Percentiles rank a stretch among this genome's conserved stretches.
Conservation (phyloP, 2,329 filamentous ascomycete genomes). For the Cryphonectria parasitica region DNA sequence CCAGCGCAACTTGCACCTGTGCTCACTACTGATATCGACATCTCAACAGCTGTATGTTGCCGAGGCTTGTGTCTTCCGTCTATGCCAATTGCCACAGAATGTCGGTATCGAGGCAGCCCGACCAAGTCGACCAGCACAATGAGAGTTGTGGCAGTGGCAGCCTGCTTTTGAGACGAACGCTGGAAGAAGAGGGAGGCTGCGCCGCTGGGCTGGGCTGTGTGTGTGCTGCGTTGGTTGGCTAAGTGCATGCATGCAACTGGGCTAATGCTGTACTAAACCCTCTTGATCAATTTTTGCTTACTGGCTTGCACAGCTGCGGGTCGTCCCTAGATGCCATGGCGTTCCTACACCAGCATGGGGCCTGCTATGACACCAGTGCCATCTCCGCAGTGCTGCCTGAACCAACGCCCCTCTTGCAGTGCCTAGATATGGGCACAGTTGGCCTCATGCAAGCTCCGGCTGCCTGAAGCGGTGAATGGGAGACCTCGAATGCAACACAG, state of each 20-base stretch:
- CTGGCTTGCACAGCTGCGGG: background rate
- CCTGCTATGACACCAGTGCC: background rate
- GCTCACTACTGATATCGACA: background rate
- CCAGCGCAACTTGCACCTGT: background rate
- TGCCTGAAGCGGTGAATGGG: background rate
- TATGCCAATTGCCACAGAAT: background rate
- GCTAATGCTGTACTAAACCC: background rate
- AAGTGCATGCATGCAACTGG: background rate
- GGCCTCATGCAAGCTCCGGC: background rate
- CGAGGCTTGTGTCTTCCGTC: background rate
- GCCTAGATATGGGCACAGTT: background rate
- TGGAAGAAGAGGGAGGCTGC: background rate
- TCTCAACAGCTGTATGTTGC: background rate
- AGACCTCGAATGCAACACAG: background rate
- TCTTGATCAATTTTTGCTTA: background rate
- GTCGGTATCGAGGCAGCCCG: background rate
- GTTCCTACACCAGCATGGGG: background rate
- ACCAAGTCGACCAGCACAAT: background rate
- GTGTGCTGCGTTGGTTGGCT: background rate
- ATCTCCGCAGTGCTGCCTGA: slow-evolving; percentile 9
- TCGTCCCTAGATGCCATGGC: background rate
- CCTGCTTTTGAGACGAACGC: background rate
- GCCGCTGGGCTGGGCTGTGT: background rate
- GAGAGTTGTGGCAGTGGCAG: background rate
- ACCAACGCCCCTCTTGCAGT: background rate